Base-by-base conservation (phyloP, 1,284 basidiomycete genomes). In the Dichomitus squalens region DNA sequence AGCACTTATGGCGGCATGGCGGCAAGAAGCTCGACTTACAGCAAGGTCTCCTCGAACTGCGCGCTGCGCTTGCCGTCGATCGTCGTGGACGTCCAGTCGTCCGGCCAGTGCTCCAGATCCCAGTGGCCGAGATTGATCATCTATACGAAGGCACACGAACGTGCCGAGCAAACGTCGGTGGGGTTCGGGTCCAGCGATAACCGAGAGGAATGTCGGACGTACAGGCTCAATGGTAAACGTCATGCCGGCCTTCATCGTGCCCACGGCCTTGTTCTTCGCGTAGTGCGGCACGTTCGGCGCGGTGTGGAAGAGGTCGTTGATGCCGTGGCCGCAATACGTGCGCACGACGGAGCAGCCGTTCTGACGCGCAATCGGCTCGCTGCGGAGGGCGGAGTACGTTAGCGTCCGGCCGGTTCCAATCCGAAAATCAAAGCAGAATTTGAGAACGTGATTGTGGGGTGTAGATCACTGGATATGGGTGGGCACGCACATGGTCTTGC, bases 61-160 rank as follows among this genome's bases (percentile, higher is more conserved):
- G 96, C 96, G 63, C 91, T 95, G 59, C 83, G 81, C 71, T 90
- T 90, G 29, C 95, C 96, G 73, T 98, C 95, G 2, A 82, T 73
- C 2, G 96, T 98, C 18, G 92, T 92, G 0, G 95, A 94, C 2
- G 95, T 98, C 96, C 96, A 98, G 68, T 93, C 87, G 72, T 94
- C 92, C 23, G 88, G 88, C 92, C 92, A 94, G 71, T 93, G 92
- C 14, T 87, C 77, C 52, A 86, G 81, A 43, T 82, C 82, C 85
- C 84, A 87, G 31, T 80, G 80, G 5, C 95, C 95, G 25, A 93
- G 73, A 74, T 96, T 97, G 67, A 97, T 88, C 95, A 98, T 98
- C 89, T 93, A 64, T 35, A 52, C 50, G 4, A 21, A n/a, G 21
- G 25, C 38, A 23, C 6, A 49, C 20, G 31, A 25, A 66, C 66